These are phyloP conservation scores for Entophlyctis helioformis DNA, from an alignment of 192 early-diverging fungal genomes.

Conservation along the genomic window DNA sequence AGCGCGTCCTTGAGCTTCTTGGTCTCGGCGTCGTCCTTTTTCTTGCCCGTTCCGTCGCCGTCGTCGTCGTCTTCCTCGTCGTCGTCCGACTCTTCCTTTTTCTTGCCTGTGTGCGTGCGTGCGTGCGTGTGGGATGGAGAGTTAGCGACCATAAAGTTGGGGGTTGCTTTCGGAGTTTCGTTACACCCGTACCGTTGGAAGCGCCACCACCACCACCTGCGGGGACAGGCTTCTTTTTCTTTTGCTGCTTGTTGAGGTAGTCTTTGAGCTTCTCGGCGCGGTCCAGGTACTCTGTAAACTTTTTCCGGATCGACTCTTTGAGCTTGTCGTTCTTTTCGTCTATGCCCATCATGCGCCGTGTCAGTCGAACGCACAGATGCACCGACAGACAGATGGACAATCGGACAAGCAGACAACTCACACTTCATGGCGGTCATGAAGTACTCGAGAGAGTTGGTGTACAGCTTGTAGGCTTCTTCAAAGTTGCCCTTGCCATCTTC, in stretches of 20 bases:
- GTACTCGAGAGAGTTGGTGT: constrained; percentile 83
- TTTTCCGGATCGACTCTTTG: constrained; percentile 75
- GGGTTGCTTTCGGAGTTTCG: too few species aligned
- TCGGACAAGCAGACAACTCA: constrained; percentile 14
- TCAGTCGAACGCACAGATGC: background rate
- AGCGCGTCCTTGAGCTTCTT: constrained; percentile 55
- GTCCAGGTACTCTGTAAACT: constrained; percentile 85
- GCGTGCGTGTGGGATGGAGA: background rate
- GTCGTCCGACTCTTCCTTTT: constrained; percentile 14
- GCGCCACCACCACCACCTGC: too few species aligned
- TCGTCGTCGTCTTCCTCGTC: constrained; percentile 35
- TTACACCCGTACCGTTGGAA: too few species aligned
- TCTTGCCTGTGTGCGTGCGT: too few species aligned
- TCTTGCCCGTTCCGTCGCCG: constrained; percentile 38
- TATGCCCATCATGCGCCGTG: too few species aligned
- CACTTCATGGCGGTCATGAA: constrained; percentile 93
- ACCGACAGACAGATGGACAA: background rate
- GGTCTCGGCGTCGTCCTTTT: constrained; percentile 62
- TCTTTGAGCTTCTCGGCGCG: constrained; percentile 92
- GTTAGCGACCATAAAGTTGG: constrained; percentile 8
- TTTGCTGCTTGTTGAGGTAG: constrained; percentile 52
- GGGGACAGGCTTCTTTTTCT: constrained; percentile 58
- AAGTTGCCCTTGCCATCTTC: constrained; percentile 84
- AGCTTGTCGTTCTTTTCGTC: constrained; percentile 90
- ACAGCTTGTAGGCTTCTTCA: constrained; percentile 81